Base-by-base conservation (phyloP, 495 filamentous ascomycete genomes). In the Penicillium desertorum region DNA sequence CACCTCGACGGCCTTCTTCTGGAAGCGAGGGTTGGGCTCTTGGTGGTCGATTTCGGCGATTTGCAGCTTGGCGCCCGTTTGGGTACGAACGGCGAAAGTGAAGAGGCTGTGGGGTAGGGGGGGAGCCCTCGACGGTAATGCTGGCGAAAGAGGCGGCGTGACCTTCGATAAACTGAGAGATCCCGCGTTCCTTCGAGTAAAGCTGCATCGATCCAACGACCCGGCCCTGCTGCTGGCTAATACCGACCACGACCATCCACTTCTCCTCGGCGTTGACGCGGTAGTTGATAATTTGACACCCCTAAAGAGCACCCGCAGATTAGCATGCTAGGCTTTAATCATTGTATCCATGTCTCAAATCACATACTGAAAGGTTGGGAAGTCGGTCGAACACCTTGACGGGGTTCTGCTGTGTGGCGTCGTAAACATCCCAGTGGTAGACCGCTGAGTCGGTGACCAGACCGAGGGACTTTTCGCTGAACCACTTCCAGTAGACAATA, bases 271-370 rank as follows among this genome's bases (percentile, higher is more conserved):
- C 86, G 74, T 91, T 97, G 49, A 92, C 90, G 51, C 93, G 91
- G 76, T 99, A 99, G 77, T 98, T 99, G 82, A 99, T 99, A 67
- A 99, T 99, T 88, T 99, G 94, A 73, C 90, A 92, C 48, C 84
- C 85, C 89, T 96, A 67, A 34, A 58, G 42, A 51, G 34, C 11
- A 55, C 27, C 43, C 30, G 52, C 62, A 61, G 11, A 62, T 67
- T 54, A 55, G 56, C n/a, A 67, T 54, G 36, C 17, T n/a, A 51
- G 30, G 14, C 19, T 44, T 36, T 1, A 4, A 42, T 11, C 11
- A 17, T 11, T 43, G 39, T 37, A 1, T 25, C 22, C 48, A 34
- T 8, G 2, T 37, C 36, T 14, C 29, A 17, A 29, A 51, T 14
- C 57, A 81, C 88, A 59, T 83, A 94, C 92, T 60, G 79, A 76